Evolutionary conservation across 1,139 yeast genomes (phyloP).

Genomic region (Nematodospora anomalae): DNA sequence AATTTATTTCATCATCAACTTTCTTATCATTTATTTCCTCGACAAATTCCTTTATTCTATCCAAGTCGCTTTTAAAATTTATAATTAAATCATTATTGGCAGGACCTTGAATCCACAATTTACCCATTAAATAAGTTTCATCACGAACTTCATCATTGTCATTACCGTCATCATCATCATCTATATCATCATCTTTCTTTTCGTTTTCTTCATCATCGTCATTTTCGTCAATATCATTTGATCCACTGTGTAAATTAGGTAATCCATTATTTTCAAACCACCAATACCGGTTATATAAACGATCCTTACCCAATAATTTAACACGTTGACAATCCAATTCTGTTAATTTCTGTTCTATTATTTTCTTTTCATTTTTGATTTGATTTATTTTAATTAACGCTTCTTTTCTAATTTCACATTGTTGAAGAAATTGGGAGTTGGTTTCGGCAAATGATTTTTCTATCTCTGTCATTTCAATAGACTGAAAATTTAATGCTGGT

Average conservation of each 20-base stretch:
- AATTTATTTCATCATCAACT: conserved; percentile 18
- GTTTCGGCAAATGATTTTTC: conserved; percentile 50
- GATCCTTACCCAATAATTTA: conserved; percentile 75
- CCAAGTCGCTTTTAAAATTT: conserved; percentile 17
- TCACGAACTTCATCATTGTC: conserved; percentile 43
- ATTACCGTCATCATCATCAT: conserved; percentile 34
- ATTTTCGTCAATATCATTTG: conserved; percentile 38
- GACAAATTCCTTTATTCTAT: conserved; percentile 7
- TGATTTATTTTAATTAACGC: conserved; percentile 42
- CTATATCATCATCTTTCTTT: conserved; percentile 37
- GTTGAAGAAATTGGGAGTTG: conserved; percentile 46
- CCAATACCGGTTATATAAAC: conserved; percentile 87
- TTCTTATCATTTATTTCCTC: conserved; percentile 4
- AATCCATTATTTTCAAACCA: conserved; percentile 91
- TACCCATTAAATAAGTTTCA: conserved; percentile 79
- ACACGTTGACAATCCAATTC: conserved; percentile 80
- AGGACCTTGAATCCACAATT: conserved; percentile 95
- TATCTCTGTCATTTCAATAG: conserved; percentile 46
- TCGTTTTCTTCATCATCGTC: conserved; percentile 32
- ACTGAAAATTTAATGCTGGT: conserved; percentile 24
- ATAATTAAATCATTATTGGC: conserved; percentile 55
- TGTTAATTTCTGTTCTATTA: conserved; percentile 55
- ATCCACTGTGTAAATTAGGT: conserved; percentile 53
- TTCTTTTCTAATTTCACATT: conserved; percentile 45
- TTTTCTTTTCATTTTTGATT: conserved; percentile 46